phyloP scores from a whole-genome alignment of 2,329 filamentous ascomycete species.

The Cordyceps cateniannulata region DNA sequence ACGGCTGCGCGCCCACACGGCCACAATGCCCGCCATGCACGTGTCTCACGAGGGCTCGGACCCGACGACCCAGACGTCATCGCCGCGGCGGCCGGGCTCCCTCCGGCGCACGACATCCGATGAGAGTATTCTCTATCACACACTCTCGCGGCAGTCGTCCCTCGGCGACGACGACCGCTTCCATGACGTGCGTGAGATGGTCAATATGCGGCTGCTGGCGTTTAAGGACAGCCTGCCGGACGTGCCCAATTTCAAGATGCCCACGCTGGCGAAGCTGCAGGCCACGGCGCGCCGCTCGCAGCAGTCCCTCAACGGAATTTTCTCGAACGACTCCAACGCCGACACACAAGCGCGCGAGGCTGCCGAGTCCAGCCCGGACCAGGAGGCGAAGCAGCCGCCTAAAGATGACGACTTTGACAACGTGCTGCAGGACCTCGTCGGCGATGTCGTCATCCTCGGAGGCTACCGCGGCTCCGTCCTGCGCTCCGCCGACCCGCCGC shows the following conservation, averaged over 20 bases:
- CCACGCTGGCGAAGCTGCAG: slow-evolving; percentile 51
- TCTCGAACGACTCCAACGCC: slow-evolving; percentile 20
- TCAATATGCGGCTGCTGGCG: slow-evolving; percentile 84
- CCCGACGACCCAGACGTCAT: neutral
- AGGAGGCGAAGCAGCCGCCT: slow-evolving; percentile 1
- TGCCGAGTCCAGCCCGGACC: slow-evolving; percentile 12
- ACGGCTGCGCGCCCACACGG: neutral
- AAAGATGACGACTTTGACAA: slow-evolving; percentile 38
- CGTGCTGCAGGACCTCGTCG: slow-evolving; percentile 61
- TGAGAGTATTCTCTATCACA: slow-evolving; percentile 70
- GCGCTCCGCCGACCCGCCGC: slow-evolving; percentile 71
- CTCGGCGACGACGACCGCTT: slow-evolving; percentile 80
- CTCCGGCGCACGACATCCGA: slow-evolving; percentile 42
- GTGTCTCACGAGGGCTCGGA: neutral
- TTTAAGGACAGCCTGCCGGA: slow-evolving; percentile 84
- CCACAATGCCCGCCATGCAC: neutral
- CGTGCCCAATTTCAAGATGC: slow-evolving; percentile 64
- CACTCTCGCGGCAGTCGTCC: slow-evolving; percentile 71
- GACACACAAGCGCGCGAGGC: slow-evolving; percentile 13
- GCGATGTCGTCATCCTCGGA: slow-evolving; percentile 82
- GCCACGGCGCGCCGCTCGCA: slow-evolving; percentile 24
- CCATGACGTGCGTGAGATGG: slow-evolving; percentile 71
- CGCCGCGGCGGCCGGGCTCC: slow-evolving; percentile 18
- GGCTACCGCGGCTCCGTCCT: slow-evolving; percentile 89
- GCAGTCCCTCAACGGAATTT: slow-evolving; percentile 26